Conservation (phyloP, 306 rosid genomes). For the Styphnolobium japonicum region DNA sequence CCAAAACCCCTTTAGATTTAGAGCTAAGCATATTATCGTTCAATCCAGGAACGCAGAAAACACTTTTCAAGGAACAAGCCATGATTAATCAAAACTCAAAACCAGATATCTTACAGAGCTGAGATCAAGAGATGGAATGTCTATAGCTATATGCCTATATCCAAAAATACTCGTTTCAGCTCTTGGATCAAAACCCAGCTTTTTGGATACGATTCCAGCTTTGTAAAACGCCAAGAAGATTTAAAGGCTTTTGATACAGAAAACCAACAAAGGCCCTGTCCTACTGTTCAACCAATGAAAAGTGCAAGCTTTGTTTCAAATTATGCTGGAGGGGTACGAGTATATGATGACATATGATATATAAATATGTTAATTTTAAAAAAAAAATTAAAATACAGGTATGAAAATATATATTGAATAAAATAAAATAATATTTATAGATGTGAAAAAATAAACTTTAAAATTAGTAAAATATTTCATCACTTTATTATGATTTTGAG, state of each 20-base stretch:
- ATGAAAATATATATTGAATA: too few species aligned
- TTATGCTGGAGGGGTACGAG: too few species aligned
- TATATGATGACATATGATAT: too few species aligned
- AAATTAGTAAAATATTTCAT: too few species aligned
- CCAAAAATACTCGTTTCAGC: background rate
- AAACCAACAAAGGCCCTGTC: background rate
- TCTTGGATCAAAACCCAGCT: background rate
- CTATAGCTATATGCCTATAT: background rate
- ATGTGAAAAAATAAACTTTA: too few species aligned
- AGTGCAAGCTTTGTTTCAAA: constrained; percentile 13
- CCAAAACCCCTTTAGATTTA: constrained; percentile 33
- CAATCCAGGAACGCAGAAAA: constrained; percentile 40
- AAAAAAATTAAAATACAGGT: too few species aligned
- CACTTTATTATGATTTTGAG: too few species aligned
- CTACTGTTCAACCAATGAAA: background rate
- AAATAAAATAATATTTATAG: too few species aligned
- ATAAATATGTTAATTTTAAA: too few species aligned
- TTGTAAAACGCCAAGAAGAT: background rate
- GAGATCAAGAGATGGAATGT: constrained; percentile 8
- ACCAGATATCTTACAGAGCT: background rate
- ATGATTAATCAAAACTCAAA: constrained; percentile 3
- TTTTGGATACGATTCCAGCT: background rate
- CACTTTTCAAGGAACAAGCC: constrained; percentile 47
- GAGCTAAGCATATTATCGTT: constrained; percentile 33
- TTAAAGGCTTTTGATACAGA: background rate